Base-by-base conservation (phyloP, 495 filamentous ascomycete species). In the Elasticomyces elasticus region DNA sequence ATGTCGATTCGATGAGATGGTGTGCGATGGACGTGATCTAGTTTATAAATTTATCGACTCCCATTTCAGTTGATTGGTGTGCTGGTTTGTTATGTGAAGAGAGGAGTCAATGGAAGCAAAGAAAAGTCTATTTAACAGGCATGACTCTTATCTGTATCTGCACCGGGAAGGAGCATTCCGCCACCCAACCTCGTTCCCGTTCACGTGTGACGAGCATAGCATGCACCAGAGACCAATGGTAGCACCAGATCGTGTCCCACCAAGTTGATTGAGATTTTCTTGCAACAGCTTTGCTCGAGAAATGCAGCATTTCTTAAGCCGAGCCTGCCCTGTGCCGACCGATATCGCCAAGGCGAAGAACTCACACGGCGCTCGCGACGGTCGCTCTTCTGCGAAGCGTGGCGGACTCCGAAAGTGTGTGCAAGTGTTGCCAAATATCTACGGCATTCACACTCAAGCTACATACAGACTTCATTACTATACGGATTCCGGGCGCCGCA, bases 41-140 rank as follows among this genome's bases (percentile, higher is more conserved):
- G 51, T 53, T 53, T 15, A 53, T 38, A 20, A 53, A 53, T 19
- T 53, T 53, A 22, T 53, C 51, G 12, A 53, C 51, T 40, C 35
- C 35, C 19, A 26, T 30, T 11, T n/a, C 24, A 2, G 27, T 51
- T 7, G 27, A 44, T 17, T 44, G 19, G 22, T n/a, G n/a, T n/a
- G n/a, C n/a, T n/a, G n/a, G n/a, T n/a, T 38, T 38, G 11, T 38
- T 38, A 38, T n/a, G 11, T n/a, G n/a, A n/a, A 38, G n/a, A n/a
- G 11, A n/a, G n/a, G 11, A 38, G 11, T 11, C 33, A 38, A 11
- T 11, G 33, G 33, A 38, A 38, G n/a, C 33, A 38, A 38, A 38
- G 33, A n/a, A 11, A 38, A 38, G 33, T 38, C 33, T 38, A 38
- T 11, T 38, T 38, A 38, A 11, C n/a, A n/a, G 11, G 33, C 2